Conservation (phyloP, 345 rosid species). For the Xanthoceras sorbifolium region DNA sequence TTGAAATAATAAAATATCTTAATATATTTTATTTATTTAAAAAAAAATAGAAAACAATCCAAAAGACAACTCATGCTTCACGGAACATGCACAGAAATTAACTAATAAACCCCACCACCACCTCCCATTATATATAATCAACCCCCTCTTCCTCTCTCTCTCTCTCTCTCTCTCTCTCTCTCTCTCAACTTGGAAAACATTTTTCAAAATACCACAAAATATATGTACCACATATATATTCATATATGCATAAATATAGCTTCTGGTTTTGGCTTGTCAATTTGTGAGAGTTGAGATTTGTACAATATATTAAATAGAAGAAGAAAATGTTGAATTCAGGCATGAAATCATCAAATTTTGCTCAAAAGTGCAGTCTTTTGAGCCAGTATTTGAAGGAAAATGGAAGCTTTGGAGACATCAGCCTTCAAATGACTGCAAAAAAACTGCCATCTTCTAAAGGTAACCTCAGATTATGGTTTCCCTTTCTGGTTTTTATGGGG, state of each 20-base stretch:
- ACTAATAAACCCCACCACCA: background rate
- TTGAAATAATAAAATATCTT: conserved; percentile 2
- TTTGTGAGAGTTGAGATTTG: background rate
- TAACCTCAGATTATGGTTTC: background rate
- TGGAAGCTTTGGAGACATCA: conserved; percentile 49
- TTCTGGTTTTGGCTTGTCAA: background rate
- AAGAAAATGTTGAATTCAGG: conserved; percentile 27
- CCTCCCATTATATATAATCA: background rate
- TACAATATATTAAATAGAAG: background rate
- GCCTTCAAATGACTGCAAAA: conserved; percentile 35
- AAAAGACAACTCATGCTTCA: conserved; percentile 20
- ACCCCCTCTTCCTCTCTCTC: background rate
- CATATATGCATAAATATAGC: too few species aligned
- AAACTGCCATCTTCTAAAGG: conserved; percentile 35
- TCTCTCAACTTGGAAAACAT: background rate
- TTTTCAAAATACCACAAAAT: too few species aligned
- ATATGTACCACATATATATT: too few species aligned
- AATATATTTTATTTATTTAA: background rate
- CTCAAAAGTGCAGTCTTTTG: conserved; percentile 58
- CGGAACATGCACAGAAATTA: conserved; percentile 17
- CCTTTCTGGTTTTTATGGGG: too few species aligned
- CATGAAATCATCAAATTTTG: conserved; percentile 43
- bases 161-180: background rate
- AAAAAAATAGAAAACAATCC: background rate
- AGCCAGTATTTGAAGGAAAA: conserved; percentile 73